These are phyloP conservation scores for Diaporthe amygdali DNA, from an alignment of 2,329 filamentous ascomycete species.

Conservation along the genomic window DNA sequence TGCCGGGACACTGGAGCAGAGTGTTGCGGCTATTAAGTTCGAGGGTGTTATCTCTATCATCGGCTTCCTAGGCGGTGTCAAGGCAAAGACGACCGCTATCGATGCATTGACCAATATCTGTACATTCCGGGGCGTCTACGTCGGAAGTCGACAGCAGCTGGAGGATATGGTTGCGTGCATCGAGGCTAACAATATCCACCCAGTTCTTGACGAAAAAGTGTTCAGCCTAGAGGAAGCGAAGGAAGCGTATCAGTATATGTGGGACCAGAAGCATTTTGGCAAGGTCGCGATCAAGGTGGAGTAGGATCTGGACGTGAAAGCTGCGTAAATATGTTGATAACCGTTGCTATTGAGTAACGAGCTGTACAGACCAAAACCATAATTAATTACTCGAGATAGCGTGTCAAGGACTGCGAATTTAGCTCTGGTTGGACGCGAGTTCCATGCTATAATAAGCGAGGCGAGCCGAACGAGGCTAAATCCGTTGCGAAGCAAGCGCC, in stretches of 20 bases:
- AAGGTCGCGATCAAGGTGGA: conserved; percentile 57
- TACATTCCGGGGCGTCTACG: conserved; percentile 46
- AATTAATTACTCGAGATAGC: neutral
- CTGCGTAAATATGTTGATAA: neutral
- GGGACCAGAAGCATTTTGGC: conserved; percentile 59
- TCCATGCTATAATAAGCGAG: neutral
- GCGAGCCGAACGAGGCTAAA: neutral
- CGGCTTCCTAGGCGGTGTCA: conserved; percentile 47
- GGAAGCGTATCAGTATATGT: conserved; percentile 60
- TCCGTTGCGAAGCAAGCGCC: neutral
- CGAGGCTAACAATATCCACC: conserved; percentile 48
- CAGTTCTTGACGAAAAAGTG: conserved; percentile 42
- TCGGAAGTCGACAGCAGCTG: conserved; percentile 45
- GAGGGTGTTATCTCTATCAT: conserved; percentile 43
- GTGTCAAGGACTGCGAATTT: neutral
- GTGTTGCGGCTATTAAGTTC: conserved; percentile 34
- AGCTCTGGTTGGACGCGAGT: neutral
- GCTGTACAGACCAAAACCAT: neutral
- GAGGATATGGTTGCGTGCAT: conserved; percentile 49
- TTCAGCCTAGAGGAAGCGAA: conserved; percentile 44
- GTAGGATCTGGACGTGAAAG: conserved; percentile 25
- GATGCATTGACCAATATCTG: conserved; percentile 49
- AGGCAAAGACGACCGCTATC: conserved; percentile 55
- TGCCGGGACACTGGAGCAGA: conserved; percentile 52
- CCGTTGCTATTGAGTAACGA: neutral